These are phyloP conservation scores for Ogataea methylovora DNA, from an alignment of 805 yeast species.

Conservation along the genomic window DNA sequence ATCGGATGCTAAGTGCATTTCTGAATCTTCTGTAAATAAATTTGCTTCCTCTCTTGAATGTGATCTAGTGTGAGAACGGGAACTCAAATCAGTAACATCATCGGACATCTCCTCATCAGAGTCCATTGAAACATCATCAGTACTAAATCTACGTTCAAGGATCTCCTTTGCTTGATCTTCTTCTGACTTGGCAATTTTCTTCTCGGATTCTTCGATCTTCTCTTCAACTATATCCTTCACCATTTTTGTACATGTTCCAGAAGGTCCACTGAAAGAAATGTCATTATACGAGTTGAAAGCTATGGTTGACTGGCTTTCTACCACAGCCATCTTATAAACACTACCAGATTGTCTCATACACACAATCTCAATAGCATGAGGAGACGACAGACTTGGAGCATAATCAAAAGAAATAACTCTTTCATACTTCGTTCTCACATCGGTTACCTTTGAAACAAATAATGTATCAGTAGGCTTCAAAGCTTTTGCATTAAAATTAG, in stretches of 20 bases:
- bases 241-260: constrained; percentile 43
- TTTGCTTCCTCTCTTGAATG: constrained; percentile 1
- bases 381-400: constrained; percentile 42
- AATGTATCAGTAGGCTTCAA: constrained; percentile 40
- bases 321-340: constrained; percentile 69
- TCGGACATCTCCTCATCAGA: background rate
- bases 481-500: constrained; percentile 5
- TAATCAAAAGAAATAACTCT: constrained; percentile 84
- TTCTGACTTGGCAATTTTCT: constrained; percentile 1
- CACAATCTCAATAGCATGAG: constrained; percentile 57
- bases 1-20: constrained; percentile 14
- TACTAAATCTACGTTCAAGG: constrained; percentile 1
- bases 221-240: constrained; percentile 22
- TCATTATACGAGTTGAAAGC: constrained; percentile 66
- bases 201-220: constrained; percentile 5
- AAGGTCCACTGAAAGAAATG: constrained; percentile 50
- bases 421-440: constrained; percentile 68
- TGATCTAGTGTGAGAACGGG: constrained; percentile 1
- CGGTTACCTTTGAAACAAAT: constrained; percentile 71
- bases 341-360: constrained; percentile 92
- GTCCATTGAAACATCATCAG: background rate
- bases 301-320: constrained; percentile 56
- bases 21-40: constrained; percentile 19
- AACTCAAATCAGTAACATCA: background rate
- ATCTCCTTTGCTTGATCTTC: constrained; percentile 1